Evolutionary conservation across 148 eudicot genomes (phyloP).

Genomic region (Persicaria tinctoria): DNA sequence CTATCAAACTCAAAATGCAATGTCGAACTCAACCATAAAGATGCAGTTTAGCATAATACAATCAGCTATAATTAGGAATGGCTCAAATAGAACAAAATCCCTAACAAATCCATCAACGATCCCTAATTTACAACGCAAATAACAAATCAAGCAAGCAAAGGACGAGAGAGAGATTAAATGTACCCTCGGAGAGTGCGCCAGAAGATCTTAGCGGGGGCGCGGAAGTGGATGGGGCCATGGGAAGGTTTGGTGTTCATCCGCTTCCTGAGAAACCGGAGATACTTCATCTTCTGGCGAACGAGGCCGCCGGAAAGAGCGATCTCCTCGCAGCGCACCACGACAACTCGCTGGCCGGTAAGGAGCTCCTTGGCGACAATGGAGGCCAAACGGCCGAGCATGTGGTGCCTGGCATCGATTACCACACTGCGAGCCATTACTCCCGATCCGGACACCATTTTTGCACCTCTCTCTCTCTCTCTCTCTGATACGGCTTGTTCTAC

Average conservation of each 20-base stretch:
- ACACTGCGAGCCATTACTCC: conserved; percentile 48
- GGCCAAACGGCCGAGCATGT: conserved; percentile 55
- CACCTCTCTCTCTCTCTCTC: background rate
- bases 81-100: background rate
- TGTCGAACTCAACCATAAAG: background rate
- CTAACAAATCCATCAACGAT: background rate
- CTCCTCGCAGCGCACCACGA: conserved; percentile 63
- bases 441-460: conserved; percentile 67
- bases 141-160: background rate
- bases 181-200: conserved; percentile 80
- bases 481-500: background rate
- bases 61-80: background rate
- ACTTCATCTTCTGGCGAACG: conserved; percentile 79
- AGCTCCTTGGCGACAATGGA: conserved; percentile 64
- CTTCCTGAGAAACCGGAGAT: conserved; percentile 54
- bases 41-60: background rate
- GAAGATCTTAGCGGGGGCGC: conserved; percentile 78
- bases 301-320: conserved; percentile 76
- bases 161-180: background rate
- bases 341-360: conserved; percentile 50
- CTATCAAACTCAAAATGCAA: background rate
- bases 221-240: conserved; percentile 78
- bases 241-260: conserved; percentile 79
- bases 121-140: background rate
- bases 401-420: conserved; percentile 65